phyloP scores from a whole-genome alignment of 805 yeast species.

The Candida insectorum region DNA sequence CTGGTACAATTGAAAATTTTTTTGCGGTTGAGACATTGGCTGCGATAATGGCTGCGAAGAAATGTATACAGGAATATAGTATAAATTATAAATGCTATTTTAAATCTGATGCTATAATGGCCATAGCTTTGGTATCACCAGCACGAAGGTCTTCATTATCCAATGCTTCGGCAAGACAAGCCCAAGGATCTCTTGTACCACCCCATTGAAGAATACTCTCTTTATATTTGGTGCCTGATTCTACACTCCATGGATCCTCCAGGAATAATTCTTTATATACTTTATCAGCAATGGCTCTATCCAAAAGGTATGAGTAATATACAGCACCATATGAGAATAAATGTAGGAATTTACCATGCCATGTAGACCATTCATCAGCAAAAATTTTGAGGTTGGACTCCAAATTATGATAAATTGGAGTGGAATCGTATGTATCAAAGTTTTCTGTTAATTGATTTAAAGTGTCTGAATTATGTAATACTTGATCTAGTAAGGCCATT shows the following conservation, averaged over 20 bases:
- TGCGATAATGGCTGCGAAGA: no score
- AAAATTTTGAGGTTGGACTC: constrained; percentile 60
- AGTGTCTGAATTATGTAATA: constrained; percentile 51
- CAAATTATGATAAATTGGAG: constrained; percentile 59
- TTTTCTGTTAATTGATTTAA: constrained; percentile 14
- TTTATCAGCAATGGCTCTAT: constrained; percentile 86
- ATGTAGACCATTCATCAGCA: constrained; percentile 66
- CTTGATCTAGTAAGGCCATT: constrained; percentile 87
- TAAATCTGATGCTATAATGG: constrained; percentile 20
- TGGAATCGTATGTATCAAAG: constrained; percentile 46
- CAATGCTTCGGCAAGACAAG: constrained; percentile 73
- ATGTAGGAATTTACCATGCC: constrained; percentile 96
- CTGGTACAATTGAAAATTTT: no score
- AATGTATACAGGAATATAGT: no score
- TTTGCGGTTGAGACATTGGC: no score
- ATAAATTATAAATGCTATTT: no score
- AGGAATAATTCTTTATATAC: constrained; percentile 75
- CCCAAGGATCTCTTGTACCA: constrained; percentile 88
- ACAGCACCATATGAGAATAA: constrained; percentile 90
- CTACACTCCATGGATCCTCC: constrained; percentile 64
- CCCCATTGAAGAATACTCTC: constrained; percentile 84
- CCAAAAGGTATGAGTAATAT: constrained; percentile 87
- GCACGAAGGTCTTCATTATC: constrained; percentile 55
- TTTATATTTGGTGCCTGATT: constrained; percentile 74
- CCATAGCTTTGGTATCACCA: constrained; percentile 77